Evolutionary conservation across 1,284 basidiomycete species (phyloP), one percentile per base, ranked within the genome.

Genomic region (Schizophyllum amplum): DNA sequence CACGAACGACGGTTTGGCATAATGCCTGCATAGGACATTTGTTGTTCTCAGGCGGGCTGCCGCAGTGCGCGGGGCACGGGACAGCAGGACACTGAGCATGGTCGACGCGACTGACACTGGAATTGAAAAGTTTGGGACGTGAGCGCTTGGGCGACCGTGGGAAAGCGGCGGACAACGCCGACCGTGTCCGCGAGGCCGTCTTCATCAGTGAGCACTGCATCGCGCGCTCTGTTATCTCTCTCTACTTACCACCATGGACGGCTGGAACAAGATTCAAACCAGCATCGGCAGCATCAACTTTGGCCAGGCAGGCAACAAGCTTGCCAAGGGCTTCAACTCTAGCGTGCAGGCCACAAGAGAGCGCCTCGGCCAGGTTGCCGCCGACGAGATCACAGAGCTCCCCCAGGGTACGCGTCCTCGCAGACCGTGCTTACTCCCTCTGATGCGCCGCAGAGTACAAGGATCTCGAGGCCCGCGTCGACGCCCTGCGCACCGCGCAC

Each of bases 321-420:
- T 95, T 61, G 79, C 84, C 62, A 94, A 93, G 76, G 87, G 87
- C 63, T 86, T 97, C 73, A 86, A 81, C 67, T 92, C 90, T 55
- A 87, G 88, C 62, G 83, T 94, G 11, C 94, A 96, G 72, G 90
- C 90, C 1, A 93, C 92, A n/a, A 85, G 81, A 64, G 96, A 99
- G 74, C 82, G 90, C 54, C 80, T 98, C 4, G 96, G 96, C 33
- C 87, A 92, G 66, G 83, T 96, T 59, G 82, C 91, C 17, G 80
- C 88, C 20, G 92, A 94, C 60, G 94, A 96, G 65, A 95, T 98
- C 68, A 98, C 95, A 22, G 95, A 98, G 74, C 80, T 94, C 33
- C 87, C 90, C n/a, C 86, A 90, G 72, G 88, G 89, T 87, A 52
- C 42, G 65, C 59, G 33, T 13, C 46, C 53, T 54, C 13, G 11